Conservation (phyloP, 805 yeast genomes). For the Candida yuanshanica region DNA sequence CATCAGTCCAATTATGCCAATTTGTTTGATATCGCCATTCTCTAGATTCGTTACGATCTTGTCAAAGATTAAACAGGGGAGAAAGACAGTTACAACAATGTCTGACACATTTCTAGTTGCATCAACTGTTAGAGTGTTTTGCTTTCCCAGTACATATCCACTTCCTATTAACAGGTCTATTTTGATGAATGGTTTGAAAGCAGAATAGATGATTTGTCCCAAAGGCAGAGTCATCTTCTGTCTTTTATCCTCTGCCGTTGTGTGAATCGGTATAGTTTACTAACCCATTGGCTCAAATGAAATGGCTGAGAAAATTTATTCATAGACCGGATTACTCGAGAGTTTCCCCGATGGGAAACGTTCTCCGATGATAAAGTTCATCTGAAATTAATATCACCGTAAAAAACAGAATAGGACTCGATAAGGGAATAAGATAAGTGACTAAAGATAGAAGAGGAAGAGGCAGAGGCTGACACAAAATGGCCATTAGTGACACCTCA, state of each 20-base stretch:
- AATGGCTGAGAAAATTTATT: too few relatives aligned
- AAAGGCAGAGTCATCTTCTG: constrained; percentile 3
- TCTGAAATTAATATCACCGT: too few relatives aligned
- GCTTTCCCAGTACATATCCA: constrained; percentile 61
- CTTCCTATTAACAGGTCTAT: constrained; percentile 64
- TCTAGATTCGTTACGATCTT: constrained; percentile 64
- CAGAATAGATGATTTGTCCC: constrained; percentile 38
- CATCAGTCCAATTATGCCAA: constrained; percentile 57
- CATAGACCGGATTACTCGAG: not conserved
- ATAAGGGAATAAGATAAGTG: too few relatives aligned
- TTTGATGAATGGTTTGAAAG: constrained; percentile 81
- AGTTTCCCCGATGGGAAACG: not conserved
- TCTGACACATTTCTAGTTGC: constrained; percentile 66
- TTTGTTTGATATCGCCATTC: constrained; percentile 60
- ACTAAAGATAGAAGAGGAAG: too few relatives aligned
- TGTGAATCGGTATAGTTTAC: too few relatives aligned
- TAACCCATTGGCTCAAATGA: too few relatives aligned
- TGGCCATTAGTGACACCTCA: not conserved
- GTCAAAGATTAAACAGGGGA: constrained; percentile 73
- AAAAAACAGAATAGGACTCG: too few relatives aligned
- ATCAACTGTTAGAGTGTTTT: constrained; percentile 58
- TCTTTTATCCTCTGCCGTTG: too few relatives aligned
- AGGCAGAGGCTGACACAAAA: too few relatives aligned
- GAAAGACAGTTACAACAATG: constrained; percentile 57
- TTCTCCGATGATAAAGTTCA: too few relatives aligned